Evolutionary conservation across 768 basidiomycete genomes (phyloP).

Genomic region (Lactarius akahatsu): DNA sequence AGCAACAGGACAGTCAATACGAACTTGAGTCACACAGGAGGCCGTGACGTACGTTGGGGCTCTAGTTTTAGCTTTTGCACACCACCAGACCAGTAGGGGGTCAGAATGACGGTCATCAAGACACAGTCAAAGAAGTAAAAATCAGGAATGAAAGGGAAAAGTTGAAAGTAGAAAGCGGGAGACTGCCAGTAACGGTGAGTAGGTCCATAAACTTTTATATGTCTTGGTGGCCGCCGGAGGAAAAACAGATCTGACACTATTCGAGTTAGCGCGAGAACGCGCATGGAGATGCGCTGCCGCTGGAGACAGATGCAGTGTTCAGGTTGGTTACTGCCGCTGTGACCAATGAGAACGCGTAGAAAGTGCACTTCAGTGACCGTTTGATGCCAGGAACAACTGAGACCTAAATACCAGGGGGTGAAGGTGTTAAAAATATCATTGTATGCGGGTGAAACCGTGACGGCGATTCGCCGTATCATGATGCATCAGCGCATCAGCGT

Average conservation of each 20-base stretch:
- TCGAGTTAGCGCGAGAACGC: not conserved
- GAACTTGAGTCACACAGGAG: not conserved
- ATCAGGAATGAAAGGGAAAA: not conserved
- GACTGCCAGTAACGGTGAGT: not conserved
- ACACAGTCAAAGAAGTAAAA: not conserved
- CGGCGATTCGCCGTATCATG: constrained; percentile 1
- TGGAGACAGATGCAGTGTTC: not conserved
- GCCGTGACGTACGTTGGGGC: constrained; percentile 48
- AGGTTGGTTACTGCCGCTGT: constrained; percentile 9
- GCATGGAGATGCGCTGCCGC: not conserved
- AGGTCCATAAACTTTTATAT: constrained; percentile 6
- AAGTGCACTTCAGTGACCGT: not conserved
- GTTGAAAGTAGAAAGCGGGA: not conserved
- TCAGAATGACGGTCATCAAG: constrained; percentile 47
- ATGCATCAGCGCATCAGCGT: not conserved
- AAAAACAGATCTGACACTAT: not conserved
- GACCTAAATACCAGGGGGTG: not conserved
- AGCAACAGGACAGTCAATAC: constrained; percentile 1
- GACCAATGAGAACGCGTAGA: not conserved
- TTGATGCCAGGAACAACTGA: constrained; percentile 15
- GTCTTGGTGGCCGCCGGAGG: not conserved
- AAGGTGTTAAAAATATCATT: not conserved
- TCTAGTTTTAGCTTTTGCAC: constrained; percentile 67
- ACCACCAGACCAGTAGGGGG: constrained; percentile 69
- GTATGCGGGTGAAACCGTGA: not conserved